Conservation (phyloP, 768 basidiomycete species). For the Mycena vitilis region DNA sequence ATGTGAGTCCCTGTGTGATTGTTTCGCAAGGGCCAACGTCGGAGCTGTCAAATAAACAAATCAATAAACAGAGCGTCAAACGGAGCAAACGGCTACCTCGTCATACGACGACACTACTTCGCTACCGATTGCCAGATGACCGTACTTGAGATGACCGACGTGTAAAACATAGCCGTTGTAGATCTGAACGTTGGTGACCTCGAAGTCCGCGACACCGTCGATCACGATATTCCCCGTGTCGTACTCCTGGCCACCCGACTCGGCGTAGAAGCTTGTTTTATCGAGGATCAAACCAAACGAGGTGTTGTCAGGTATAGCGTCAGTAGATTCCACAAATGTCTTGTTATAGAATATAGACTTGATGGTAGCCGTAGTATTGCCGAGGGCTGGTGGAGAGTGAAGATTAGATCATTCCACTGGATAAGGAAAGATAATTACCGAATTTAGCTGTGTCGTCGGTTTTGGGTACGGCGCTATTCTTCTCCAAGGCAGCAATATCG, state of each 20-base stretch:
- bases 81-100: slow-evolving; percentile 59
- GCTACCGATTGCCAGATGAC: slow-evolving; percentile 80
- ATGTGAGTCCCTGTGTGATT: slow-evolving; percentile 99
- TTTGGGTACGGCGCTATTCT: slow-evolving; percentile 81
- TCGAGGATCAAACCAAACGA: slow-evolving; percentile 91
- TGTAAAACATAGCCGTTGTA: slow-evolving; percentile 98
- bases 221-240: slow-evolving; percentile 96
- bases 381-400: slow-evolving; percentile 65
- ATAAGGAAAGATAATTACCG: slow-evolving; percentile 61
- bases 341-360: slow-evolving; percentile 89
- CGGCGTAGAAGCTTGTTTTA: slow-evolving; percentile 96
- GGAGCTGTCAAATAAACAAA: slow-evolving; percentile 61
- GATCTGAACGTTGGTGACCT: slow-evolving; percentile 92
- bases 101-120: slow-evolving; percentile 92
- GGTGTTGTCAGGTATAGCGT: slow-evolving; percentile 69
- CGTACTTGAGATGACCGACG: slow-evolving; percentile 91
- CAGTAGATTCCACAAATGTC: slow-evolving; percentile 76
- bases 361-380: slow-evolving; percentile 80
- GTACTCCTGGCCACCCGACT: slow-evolving; percentile 96
- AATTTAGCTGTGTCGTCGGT: slow-evolving; percentile 95
- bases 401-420: slow-evolving; percentile 3
- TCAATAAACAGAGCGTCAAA: slow-evolving; percentile 3
- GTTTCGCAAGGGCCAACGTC: slow-evolving; percentile 95
- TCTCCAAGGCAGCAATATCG: slow-evolving; percentile 89
- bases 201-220: slow-evolving; percentile 91